phyloP scores from a whole-genome alignment of 257 asterid species.

The Paraleonurus japonicus region DNA sequence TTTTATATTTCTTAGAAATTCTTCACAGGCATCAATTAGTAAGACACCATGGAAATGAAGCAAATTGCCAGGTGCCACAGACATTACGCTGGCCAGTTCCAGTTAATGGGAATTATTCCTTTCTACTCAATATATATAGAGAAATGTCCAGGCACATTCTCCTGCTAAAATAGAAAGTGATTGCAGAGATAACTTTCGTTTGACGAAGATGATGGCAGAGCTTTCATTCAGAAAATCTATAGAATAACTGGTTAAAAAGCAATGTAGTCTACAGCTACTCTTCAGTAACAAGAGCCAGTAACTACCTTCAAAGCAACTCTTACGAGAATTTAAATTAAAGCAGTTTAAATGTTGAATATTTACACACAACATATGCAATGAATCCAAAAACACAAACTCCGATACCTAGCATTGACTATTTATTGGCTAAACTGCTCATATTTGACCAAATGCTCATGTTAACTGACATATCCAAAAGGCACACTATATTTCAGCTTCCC shows the following conservation, averaged over 20 bases:
- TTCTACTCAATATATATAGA: background rate
- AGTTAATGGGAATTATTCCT: background rate
- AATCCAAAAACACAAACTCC: background rate
- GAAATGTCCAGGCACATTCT: background rate
- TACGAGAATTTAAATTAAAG: background rate
- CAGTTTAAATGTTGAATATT: background rate
- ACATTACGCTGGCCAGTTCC: background rate
- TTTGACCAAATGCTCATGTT: background rate
- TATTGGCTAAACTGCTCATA: background rate
- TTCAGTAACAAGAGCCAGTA: constrained; percentile 1
- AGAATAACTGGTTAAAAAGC: background rate
- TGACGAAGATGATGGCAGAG: background rate
- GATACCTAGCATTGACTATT: background rate
- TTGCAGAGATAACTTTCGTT: background rate
- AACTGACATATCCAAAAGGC: background rate
- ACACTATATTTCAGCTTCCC: constrained; percentile 9
- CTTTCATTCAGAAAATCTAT: background rate
- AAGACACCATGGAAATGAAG: constrained; percentile 3
- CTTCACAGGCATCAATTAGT: background rate
- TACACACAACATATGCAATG: background rate
- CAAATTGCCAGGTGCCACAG: background rate
- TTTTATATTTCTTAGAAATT: background rate
- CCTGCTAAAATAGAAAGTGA: constrained; percentile 20
- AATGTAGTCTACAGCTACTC: background rate
- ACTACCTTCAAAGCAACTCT: background rate